Evolutionary conservation across 1,284 basidiomycete genomes (phyloP), one percentile per base, ranked within the genome.

Genomic region (Cryptococcus floricola): DNA sequence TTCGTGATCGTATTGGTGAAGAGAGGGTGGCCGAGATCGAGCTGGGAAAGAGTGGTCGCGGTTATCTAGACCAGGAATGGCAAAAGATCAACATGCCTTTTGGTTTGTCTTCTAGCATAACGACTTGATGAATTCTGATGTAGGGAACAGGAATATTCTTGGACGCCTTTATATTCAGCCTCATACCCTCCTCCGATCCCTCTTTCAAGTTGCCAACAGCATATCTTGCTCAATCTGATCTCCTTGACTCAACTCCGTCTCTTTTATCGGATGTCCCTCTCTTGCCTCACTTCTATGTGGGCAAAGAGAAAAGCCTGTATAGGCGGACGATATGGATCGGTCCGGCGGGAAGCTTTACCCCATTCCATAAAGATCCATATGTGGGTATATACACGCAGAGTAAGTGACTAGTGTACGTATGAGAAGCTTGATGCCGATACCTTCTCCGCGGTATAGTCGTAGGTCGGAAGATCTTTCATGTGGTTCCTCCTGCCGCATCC

Each of bases 291-390:
- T 73, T 67, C 54, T 39, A 49, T 10, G 10, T 48, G 3, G 71
- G 67, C 0, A 62, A 60, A 2, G 51, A 57, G 19, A 59, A 61
- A 6, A 66, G 66, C 37, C 31, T 72, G 9, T 74, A 70, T 53
- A 41, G 66, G 13, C 63, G 74, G 43, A 71, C 70, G 28, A 59
- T 75, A 27, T 74, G 72, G 72, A 65, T 75, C 38, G 74, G 74
- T 8, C 73, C 71, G 4, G 39, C 41, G 18, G 62, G 62, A 6
- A 68, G 62, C 42, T 75, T 69, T 43, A 75, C 73, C 13, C 73
- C 72, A 10, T 74, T 74, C 50, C 73, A 75, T 56, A 57, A 62
- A 48, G 73, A 75, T 55, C 73, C 72, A 4, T 74, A 75, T 46
- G 54, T 67, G 2, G 72, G 72, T 6, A 59, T 75, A n/a, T 75